Evolutionary conservation across 805 yeast species (phyloP).

Genomic region (Metschnikowia amazonensis): DNA sequence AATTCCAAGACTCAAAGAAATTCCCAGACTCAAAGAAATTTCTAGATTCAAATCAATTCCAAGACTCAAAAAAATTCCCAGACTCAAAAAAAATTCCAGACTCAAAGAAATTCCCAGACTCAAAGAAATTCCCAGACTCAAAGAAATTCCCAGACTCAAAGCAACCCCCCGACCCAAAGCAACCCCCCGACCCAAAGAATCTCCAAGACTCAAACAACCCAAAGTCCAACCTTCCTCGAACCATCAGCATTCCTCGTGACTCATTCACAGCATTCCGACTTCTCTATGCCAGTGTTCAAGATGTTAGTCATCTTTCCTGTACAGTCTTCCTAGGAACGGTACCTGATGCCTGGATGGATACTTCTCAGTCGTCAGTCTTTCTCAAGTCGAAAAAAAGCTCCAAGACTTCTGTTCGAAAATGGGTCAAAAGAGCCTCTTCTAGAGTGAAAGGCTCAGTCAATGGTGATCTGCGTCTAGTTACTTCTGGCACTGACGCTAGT

Average conservation of each 20-base stretch:
- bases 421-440: constrained; percentile 6
- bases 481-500: neutral
- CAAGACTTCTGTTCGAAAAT: constrained; percentile 3
- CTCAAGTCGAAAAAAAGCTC: neutral
- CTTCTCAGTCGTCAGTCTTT: constrained; percentile 1
- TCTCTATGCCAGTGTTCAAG: constrained; percentile 46
- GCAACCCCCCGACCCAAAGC: no score
- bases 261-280: constrained; percentile 64
- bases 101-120: no score
- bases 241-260: constrained; percentile 38
- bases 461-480: neutral
- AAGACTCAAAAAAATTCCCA: no score
- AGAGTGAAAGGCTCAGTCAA: constrained; percentile 3
- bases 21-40: no score
- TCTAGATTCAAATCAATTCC: no score
- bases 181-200: no score
- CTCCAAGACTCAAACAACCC: no score
- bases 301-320: constrained; percentile 47
- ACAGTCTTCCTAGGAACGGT: constrained; percentile 53
- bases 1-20: no score
- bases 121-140: no score
- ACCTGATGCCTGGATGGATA: constrained; percentile 51
- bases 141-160: no score
- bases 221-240: no score
- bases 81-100: no score